These are phyloP conservation scores for Zasmidium angulare DNA, from an alignment of 2,329 filamentous ascomycete species.

Conservation along the genomic window DNA sequence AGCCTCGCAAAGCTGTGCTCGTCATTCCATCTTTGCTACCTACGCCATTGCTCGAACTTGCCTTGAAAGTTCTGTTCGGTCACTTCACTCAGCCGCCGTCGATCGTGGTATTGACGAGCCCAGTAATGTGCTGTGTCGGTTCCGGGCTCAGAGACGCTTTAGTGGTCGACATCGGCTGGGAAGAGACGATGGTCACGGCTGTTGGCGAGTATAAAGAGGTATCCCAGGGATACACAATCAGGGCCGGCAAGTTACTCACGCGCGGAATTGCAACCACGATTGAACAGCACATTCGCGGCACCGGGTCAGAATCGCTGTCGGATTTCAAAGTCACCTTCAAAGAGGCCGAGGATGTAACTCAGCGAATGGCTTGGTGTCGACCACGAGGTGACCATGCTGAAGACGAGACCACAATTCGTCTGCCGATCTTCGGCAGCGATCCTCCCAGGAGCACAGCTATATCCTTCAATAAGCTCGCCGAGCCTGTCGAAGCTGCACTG, in stretches of 20 bases:
- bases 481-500: slow-evolving; percentile 73
- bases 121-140: slow-evolving; percentile 71
- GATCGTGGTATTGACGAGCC: slow-evolving; percentile 75
- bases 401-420: slow-evolving; percentile 16
- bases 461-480: slow-evolving; percentile 68
- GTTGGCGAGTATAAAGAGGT: slow-evolving; percentile 91
- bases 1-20: slow-evolving; percentile 67
- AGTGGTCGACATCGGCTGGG: slow-evolving; percentile 89
- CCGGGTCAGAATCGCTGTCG: slow-evolving; percentile 46
- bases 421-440: slow-evolving; percentile 11
- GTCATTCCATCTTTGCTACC: slow-evolving; percentile 77
- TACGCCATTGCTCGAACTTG: slow-evolving; percentile 71
- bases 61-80: slow-evolving; percentile 76
- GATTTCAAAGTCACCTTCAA: slow-evolving; percentile 56
- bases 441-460: slow-evolving; percentile 54
- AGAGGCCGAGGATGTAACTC: slow-evolving; percentile 77
- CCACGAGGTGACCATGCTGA: slow-evolving; percentile 30
- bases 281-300: slow-evolving; percentile 55
- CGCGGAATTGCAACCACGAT: slow-evolving; percentile 68
- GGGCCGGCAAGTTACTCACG: slow-evolving; percentile 72
- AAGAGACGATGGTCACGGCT: slow-evolving; percentile 80
- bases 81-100: slow-evolving; percentile 77
- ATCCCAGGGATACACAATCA: slow-evolving; percentile 64
- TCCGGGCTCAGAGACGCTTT: slow-evolving; percentile 84
- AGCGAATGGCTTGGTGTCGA: slow-evolving; percentile 74